phyloP scores from a whole-genome alignment of 2,329 filamentous ascomycete genomes.

The Parascedosporium putredinis region DNA sequence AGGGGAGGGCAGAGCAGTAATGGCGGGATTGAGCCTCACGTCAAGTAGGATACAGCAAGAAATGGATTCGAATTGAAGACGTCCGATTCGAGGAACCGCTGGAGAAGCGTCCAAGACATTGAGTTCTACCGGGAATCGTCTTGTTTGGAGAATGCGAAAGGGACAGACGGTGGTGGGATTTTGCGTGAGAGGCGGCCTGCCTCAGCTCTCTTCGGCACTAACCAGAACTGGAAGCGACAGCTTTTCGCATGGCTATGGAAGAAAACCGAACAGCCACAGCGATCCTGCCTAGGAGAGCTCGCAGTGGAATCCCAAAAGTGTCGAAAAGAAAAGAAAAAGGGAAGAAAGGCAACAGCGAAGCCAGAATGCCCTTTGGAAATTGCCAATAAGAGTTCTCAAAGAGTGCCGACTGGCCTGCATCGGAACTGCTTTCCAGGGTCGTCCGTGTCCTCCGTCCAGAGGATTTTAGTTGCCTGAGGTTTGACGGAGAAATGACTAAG shows the following conservation, averaged over 20 bases:
- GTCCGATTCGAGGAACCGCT: slow-evolving; percentile 86
- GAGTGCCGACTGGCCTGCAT: background rate
- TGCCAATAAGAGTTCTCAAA: background rate
- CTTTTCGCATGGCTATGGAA: slow-evolving; percentile 17
- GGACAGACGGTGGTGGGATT: slow-evolving; percentile 14
- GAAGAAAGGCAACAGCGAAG: too few relatives aligned
- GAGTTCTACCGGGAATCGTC: slow-evolving; percentile 22
- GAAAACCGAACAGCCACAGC: background rate
- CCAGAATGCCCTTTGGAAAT: background rate
- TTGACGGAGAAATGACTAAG: background rate
- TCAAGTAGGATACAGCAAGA: slow-evolving; percentile 78
- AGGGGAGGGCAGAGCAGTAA: slow-evolving; percentile 6
- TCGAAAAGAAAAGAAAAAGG: background rate
- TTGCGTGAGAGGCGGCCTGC: slow-evolving; percentile 22
- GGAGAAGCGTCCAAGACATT: slow-evolving; percentile 80
- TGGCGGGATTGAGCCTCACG: slow-evolving; percentile 45
- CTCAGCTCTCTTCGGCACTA: slow-evolving; percentile 26
- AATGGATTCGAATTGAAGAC: slow-evolving; percentile 89
- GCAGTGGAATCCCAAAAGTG: background rate
- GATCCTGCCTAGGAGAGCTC: background rate
- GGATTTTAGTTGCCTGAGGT: slow-evolving; percentile 3
- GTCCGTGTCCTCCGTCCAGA: background rate
- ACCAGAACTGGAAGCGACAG: slow-evolving; percentile 14
- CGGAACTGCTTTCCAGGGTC: background rate
- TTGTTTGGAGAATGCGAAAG: slow-evolving; percentile 20